Percentiles rank a stretch among this genome's conserved stretches.
phyloP scores from a whole-genome alignment of 371 early-diverging fungal species.

The Mucor piriformis region DNA sequence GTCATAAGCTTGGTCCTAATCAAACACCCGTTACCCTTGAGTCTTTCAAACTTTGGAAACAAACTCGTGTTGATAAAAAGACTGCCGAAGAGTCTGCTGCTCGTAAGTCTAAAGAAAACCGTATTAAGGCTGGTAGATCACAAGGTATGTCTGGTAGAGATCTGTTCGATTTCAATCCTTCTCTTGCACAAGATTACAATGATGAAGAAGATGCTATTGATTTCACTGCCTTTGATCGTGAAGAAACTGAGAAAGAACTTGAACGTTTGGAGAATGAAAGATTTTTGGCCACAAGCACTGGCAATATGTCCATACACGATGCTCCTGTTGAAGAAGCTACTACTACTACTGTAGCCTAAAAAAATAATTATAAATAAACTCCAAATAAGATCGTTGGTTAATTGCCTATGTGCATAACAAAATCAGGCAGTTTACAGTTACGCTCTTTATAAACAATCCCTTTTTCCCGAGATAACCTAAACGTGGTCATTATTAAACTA shows the following conservation, averaged over 20 bases:
- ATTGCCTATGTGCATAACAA: too few species aligned
- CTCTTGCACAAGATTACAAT: slow-evolving; percentile 66
- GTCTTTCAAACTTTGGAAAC: slow-evolving; percentile 96
- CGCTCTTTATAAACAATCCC: too few species aligned
- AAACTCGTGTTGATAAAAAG: slow-evolving; percentile 74
- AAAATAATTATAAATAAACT: too few species aligned
- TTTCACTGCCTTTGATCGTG: slow-evolving; percentile 56
- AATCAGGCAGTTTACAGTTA: too few species aligned
- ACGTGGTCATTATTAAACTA: too few species aligned
- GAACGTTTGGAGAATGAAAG: slow-evolving; percentile 45
- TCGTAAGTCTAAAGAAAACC: slow-evolving; percentile 86
- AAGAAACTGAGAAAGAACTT: slow-evolving; percentile 48
- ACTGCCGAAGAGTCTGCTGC: slow-evolving; percentile 71
- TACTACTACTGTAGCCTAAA: too few species aligned
- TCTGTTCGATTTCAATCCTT: slow-evolving; percentile 97
- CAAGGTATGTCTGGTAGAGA: slow-evolving; percentile 96
- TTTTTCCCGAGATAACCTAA: too few species aligned
- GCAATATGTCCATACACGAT: slow-evolving; percentile 30
- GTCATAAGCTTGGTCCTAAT: slow-evolving; percentile 92
- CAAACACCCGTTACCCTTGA: slow-evolving; percentile 97
- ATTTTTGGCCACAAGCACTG: slow-evolving; percentile 27
- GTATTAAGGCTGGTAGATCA: slow-evolving; percentile 90
- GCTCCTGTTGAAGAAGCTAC: not conserved
- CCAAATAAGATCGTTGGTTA: too few species aligned
- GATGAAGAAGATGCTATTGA: slow-evolving; percentile 79